Evolutionary conservation across 1,284 basidiomycete species (phyloP), one percentile per base, ranked within the genome.

Genomic region (Cryptococcus hybrid): DNA sequence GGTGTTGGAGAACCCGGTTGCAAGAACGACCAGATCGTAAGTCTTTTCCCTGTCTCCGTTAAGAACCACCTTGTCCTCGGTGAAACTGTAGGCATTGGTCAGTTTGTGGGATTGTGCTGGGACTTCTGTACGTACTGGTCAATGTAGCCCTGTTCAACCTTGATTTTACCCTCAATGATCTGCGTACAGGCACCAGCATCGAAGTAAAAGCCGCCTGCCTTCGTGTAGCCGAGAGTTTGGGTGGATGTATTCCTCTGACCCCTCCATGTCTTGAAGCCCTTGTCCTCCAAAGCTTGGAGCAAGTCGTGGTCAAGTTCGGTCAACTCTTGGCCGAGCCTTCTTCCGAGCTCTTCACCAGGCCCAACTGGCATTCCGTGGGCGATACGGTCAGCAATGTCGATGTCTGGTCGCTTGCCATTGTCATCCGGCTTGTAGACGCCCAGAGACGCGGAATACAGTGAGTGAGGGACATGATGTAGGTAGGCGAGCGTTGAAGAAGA

Each of bases 21-120:
- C 84, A 70, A 85, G 84, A 13, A 90, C 62, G 37, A 89, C 82
- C 6, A 87, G 81, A 68, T 90, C 88, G 12, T 84, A 86, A 11
- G 83, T 75, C 35, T 86, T 64, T 60, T 83, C 82, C 2, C 64
- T 58, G 3, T 51, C 63, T n/a, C 61, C 67, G 44, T 18, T 43
- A 12, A 69, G 58, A 3, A 69, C 42, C 45, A 68, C 64, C 46
- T 58, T 61, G 60, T 69, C 63, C 30, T 51, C 43, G 7, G 58
- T 62, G 56, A 69, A 69, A 39, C 46, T 47, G 15, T 7, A 2
- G 2, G n/a, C 5, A 7, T n/a, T 30, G 2, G 36, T 47, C 46
- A 47, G 3, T 30, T n/a, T 30, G 24, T 7, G 13, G 18, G 18
- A 47, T 18, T 24, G 46, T 8, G 2, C 18, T 24, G 4, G 5